A percentile compares a stretch with the other conserved stretches of the same genome.
Evolutionary conservation across 192 early-diverging fungal species (phyloP).

Genomic region (Coemansia javaensis): DNA sequence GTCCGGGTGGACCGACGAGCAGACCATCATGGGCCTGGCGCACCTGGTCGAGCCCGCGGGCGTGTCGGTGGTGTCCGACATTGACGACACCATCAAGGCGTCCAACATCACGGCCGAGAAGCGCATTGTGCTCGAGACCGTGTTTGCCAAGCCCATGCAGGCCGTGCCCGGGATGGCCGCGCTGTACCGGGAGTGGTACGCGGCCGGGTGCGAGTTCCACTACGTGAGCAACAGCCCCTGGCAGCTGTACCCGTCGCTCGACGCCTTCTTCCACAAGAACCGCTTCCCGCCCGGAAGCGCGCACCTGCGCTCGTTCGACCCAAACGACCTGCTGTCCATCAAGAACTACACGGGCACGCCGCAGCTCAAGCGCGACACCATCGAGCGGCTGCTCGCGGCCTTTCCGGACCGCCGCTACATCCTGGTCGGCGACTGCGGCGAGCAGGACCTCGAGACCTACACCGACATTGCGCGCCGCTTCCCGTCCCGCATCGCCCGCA

Average conservation of each 20-base stretch:
- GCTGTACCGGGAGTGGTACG: constrained; percentile 64
- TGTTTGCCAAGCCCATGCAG: constrained; percentile 48
- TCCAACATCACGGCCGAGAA: constrained; percentile 69
- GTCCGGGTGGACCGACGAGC: constrained; percentile 14
- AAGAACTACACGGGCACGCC: constrained; percentile 51
- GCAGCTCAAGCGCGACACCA: constrained; percentile 54
- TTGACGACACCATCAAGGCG: constrained; percentile 92
- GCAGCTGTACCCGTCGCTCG: constrained; percentile 69
- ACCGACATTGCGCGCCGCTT: constrained; percentile 57
- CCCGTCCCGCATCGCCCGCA: constrained; percentile 70
- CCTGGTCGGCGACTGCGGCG: constrained; percentile 86
- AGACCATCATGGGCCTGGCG: constrained; percentile 16
- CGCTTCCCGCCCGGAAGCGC: constrained; percentile 78
- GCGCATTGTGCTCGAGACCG: constrained; percentile 56
- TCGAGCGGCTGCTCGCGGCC: constrained; percentile 51
- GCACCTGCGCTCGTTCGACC: constrained; percentile 63
- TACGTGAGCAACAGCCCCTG: constrained; percentile 86
- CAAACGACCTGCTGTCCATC: constrained; percentile 56
- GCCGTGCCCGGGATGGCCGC: constrained; percentile 77
- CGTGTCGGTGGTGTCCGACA: constrained; percentile 74
- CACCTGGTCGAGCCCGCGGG: constrained; percentile 57
- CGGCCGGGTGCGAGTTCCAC: constrained; percentile 63
- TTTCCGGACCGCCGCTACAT: constrained; percentile 83
- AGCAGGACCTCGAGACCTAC: constrained; percentile 83
- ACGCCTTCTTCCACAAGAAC: constrained; percentile 60